These are phyloP conservation scores for Beta lomatogona DNA, from an alignment of 179 eudicot species.

Conservation along the genomic window DNA sequence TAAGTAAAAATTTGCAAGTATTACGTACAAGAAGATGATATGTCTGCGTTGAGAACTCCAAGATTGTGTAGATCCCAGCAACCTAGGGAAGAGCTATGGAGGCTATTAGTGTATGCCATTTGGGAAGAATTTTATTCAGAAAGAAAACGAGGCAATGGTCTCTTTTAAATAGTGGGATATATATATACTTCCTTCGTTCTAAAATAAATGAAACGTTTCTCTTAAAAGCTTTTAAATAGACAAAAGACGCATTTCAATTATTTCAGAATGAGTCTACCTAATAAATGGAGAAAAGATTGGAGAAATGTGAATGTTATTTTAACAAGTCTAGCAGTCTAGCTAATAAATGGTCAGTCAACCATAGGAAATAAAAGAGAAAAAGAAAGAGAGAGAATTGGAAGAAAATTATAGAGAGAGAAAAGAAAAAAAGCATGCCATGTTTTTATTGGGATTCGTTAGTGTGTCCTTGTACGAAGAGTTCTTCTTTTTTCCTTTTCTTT, in stretches of 20 bases:
- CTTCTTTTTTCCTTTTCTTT: background rate
- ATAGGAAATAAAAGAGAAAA: conserved; percentile 17
- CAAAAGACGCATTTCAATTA: too few species aligned
- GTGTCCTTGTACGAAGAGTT: conserved; percentile 8
- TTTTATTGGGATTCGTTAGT: conserved; percentile 43
- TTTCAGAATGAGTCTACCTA: too few species aligned
- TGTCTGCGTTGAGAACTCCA: conserved; percentile 72
- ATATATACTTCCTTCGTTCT: background rate
- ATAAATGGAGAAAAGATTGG: background rate
- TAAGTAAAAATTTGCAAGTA: too few species aligned
- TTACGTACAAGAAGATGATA: conserved; percentile 23
- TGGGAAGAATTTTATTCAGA: background rate
- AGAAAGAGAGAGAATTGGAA: conserved; percentile 8
- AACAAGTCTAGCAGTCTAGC: conserved; percentile 1
- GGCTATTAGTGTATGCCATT: conserved; percentile 26
- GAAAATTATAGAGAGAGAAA: background rate
- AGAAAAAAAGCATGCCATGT: conserved; percentile 26
- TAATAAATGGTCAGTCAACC: conserved; percentile 28
- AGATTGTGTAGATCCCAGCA: conserved; percentile 44
- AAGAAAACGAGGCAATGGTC: conserved; percentile 1
- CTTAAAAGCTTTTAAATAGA: too few species aligned
- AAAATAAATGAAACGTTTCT: too few species aligned
- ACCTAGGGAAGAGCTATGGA: conserved; percentile 40
- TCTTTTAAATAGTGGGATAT: background rate
- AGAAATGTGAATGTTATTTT: background rate